Evolutionary conservation across 441 rosid species (phyloP), one percentile per base, ranked within the genome.

Genomic region (Erysimum cheiri): DNA sequence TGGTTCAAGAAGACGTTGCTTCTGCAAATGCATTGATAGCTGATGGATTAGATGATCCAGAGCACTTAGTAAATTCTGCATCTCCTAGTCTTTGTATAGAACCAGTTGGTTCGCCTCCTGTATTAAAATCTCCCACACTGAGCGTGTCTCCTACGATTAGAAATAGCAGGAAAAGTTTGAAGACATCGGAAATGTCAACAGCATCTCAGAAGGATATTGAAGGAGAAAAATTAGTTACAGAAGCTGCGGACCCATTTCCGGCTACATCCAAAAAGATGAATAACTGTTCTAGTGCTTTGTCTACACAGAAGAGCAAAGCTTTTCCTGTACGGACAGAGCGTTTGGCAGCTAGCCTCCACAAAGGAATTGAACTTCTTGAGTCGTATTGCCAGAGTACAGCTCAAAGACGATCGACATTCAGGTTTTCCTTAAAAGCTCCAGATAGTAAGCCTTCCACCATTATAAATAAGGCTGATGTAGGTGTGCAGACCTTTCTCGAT

Each of bases 401-500:
- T 41, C 47, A 41, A n/a, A 41, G 47, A 41, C 47, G 83, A 53
- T 91, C 97, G 12, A 71, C 86, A 36, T 94, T 84, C 71, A 85
- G 90, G 73, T 86, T 87, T 79, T 79, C 95, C 58, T 63, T 72
- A 61, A 86, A 78, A 80, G 84, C 87, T 46, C 79, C 84, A 52
- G 86, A 85, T 46, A 53, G 79, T 36, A 84, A 82, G 72, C 72
- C 81, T 43, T 60, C 75, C 71, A 44, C 80, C 36, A 61, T 79
- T 3, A 67, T 80, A 67, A 77, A 73, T 14, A 85, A 88, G 78
- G 85, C 85, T 59, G 86, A 88, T 75, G 85, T 74, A 19, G 97
- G 93, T 71, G 91, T 91, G 44, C 97, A 94, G 80, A 85, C 92
- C 26, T 80, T 70, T 78, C 71, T 67, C 60, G 85, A 79, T 78